phyloP scores from a whole-genome alignment of 768 basidiomycete genomes.

The Boletus tomentosulus region DNA sequence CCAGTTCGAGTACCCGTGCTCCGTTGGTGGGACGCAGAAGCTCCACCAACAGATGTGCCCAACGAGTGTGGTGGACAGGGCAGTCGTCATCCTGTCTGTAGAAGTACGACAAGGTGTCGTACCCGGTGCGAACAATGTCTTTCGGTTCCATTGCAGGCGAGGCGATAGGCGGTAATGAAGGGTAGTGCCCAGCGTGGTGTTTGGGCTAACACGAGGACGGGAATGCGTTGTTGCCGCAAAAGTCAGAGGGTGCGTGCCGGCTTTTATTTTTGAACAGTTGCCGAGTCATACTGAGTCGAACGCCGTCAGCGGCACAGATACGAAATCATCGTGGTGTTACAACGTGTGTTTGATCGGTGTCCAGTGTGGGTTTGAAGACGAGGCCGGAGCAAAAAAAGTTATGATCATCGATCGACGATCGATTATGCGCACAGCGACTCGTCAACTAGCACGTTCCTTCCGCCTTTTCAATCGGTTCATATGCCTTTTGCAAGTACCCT shows the following conservation, averaged over 20 bases:
- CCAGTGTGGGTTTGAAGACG: neutral
- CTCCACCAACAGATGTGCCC: conserved; percentile 1
- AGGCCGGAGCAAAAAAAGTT: neutral
- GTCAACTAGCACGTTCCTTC: neutral
- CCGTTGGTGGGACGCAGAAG: neutral
- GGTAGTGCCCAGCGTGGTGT: neutral
- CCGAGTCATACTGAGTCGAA: neutral
- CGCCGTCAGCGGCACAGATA: conserved; percentile 1
- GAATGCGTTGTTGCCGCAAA: conserved; percentile 5
- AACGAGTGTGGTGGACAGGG: neutral
- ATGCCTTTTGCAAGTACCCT: neutral
- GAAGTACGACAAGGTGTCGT: conserved; percentile 1
- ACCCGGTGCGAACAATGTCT: conserved; percentile 1
- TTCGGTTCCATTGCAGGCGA: conserved; percentile 6
- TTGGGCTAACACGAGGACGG: neutral
- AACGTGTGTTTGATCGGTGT: neutral
- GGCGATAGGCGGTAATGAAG: conserved; percentile 22
- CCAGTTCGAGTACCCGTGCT: conserved; percentile 5
- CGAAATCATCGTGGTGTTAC: neutral
- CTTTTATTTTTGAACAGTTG: neutral
- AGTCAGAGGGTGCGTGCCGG: neutral
- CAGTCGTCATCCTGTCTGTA: conserved; percentile 3
- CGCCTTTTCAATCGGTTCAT: neutral
- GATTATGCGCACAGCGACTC: neutral
- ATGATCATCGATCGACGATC: neutral